Evolutionary conservation across 2,329 filamentous ascomycete genomes (phyloP).

Genomic region (Botrytis hyacinthi): DNA sequence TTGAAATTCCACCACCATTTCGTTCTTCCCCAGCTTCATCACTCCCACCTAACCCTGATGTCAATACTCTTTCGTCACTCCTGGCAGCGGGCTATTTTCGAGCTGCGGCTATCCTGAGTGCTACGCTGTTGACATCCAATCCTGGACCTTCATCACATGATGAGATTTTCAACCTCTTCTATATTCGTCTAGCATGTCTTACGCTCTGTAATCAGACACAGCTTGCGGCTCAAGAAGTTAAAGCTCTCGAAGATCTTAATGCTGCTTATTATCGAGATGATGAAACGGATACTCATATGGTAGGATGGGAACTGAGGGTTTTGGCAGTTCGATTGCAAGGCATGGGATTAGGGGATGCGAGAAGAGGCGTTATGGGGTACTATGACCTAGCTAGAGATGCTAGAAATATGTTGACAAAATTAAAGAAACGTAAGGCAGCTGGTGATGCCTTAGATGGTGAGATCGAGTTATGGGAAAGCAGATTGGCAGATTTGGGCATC

Average conservation of each 20-base stretch:
- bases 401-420: slow-evolving; percentile 55
- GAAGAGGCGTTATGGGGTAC: slow-evolving; percentile 83
- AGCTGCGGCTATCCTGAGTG: slow-evolving; percentile 68
- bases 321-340: slow-evolving; percentile 81
- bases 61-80: slow-evolving; percentile 65
- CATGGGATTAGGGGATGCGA: slow-evolving; percentile 78
- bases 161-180: slow-evolving; percentile 73
- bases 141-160: slow-evolving; percentile 56
- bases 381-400: slow-evolving; percentile 85
- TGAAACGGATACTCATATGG: slow-evolving; percentile 59
- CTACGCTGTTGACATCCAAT: slow-evolving; percentile 57
- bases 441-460: slow-evolving; percentile 38
- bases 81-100: slow-evolving; percentile 75
- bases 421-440: slow-evolving; percentile 38
- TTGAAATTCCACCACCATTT: slow-evolving; percentile 63
- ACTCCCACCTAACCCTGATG: slow-evolving; percentile 56
- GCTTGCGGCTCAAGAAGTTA: slow-evolving; percentile 67
- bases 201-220: slow-evolving; percentile 71
- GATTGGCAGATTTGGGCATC: slow-evolving; percentile 74
- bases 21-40: slow-evolving; percentile 53
- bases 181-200: slow-evolving; percentile 78
- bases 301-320: slow-evolving; percentile 84
- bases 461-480: slow-evolving; percentile 63
- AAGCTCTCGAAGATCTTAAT: slow-evolving; percentile 61
- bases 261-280: slow-evolving; percentile 55